A percentile compares a stretch with the other conserved stretches of the same genome.
Evolutionary conservation across 2,329 filamentous ascomycete species (phyloP).

Genomic region (Botryotinia globosa): DNA sequence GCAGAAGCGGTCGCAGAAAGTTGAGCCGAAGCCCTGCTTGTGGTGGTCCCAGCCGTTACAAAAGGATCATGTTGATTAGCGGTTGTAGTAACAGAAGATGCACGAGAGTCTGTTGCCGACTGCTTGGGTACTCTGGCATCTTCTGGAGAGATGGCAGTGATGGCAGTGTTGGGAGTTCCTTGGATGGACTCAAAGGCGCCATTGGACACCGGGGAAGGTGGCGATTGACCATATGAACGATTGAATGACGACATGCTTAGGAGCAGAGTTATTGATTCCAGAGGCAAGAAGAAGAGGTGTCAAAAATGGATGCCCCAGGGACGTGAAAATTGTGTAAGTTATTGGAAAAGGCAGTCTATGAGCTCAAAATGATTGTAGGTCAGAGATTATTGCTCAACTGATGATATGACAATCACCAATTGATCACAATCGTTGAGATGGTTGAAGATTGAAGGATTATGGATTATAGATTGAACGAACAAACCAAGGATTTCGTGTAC

Average conservation of each 20-base stretch:
- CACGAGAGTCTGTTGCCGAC: slow-evolving; percentile 29
- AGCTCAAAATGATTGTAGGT: background rate
- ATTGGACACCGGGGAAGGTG: slow-evolving; percentile 44
- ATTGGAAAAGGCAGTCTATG: background rate
- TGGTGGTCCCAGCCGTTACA: slow-evolving; percentile 39
- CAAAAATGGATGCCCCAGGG: slow-evolving; percentile 12
- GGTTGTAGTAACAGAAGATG: slow-evolving; percentile 32
- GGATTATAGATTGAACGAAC: background rate
- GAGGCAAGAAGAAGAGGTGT: background rate
- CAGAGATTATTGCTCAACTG: slow-evolving; percentile 9
- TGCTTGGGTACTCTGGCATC: slow-evolving; percentile 38
- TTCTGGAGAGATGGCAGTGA: slow-evolving; percentile 63
- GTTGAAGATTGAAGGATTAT: background rate
- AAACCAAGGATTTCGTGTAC: slow-evolving; percentile 4
- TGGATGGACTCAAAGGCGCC: slow-evolving; percentile 56
- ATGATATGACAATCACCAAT: background rate
- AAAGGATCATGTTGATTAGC: slow-evolving; percentile 48
- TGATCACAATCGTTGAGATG: background rate
- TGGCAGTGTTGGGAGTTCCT: slow-evolving; percentile 62
- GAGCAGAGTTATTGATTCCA: background rate
- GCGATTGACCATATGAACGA: slow-evolving; percentile 20
- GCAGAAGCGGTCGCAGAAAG: slow-evolving; percentile 62
- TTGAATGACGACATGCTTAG: slow-evolving; percentile 23
- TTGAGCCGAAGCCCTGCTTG: slow-evolving; percentile 43
- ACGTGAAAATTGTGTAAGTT: slow-evolving; percentile 7